Percentiles rank a stretch among this genome's conserved stretches.
These are phyloP conservation scores for Solanum appendiculatum DNA, from an alignment of 257 asterid genomes.

Conservation along the genomic window DNA sequence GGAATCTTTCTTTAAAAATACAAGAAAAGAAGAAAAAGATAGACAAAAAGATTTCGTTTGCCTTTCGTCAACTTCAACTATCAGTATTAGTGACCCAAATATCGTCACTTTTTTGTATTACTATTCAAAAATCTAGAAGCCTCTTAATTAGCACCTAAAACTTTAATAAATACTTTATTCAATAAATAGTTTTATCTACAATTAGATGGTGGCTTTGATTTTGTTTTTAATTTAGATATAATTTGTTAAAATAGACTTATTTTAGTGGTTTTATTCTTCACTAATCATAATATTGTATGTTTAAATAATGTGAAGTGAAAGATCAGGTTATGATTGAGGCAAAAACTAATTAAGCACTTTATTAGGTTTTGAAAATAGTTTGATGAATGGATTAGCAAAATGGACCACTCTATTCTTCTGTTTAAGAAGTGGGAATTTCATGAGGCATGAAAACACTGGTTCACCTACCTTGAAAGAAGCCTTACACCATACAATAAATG, in stretches of 20 bases:
- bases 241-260: neutral
- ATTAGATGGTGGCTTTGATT: neutral
- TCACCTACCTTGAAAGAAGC: neutral
- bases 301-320: neutral
- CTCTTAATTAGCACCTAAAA: slow-evolving; percentile 24
- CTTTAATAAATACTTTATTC: neutral
- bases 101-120: neutral
- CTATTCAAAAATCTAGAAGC: slow-evolving; percentile 7
- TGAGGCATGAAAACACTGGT: neutral
- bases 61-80: slow-evolving; percentile 29
- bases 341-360: neutral
- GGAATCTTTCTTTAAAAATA: neutral
- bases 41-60: slow-evolving; percentile 6
- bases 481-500: neutral
- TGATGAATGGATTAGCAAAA: neutral
- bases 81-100: slow-evolving; percentile 13
- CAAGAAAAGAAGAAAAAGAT: neutral
- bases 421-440: slow-evolving; percentile 1
- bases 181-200: neutral
- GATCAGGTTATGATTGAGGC: neutral
- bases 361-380: neutral
- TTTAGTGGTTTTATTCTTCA: neutral
- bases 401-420: slow-evolving; percentile 7
- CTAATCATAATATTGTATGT: neutral
- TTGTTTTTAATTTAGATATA: neutral